phyloP scores from a whole-genome alignment of 2,329 filamentous ascomycete genomes.

The Hortaea werneckii region DNA sequence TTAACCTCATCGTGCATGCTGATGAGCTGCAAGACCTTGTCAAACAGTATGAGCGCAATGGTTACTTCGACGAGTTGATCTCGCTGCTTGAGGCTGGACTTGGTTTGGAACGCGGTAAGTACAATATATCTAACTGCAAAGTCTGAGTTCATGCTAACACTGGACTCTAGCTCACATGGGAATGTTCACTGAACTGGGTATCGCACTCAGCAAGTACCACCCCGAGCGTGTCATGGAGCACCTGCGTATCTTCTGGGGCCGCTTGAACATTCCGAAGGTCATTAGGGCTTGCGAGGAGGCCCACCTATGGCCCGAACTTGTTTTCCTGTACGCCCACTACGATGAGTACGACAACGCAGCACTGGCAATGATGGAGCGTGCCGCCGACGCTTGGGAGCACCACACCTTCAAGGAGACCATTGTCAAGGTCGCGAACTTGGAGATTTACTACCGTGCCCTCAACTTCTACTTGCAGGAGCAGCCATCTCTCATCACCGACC shows the following conservation, averaged over 20 bases:
- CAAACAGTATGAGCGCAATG: conserved; percentile 91
- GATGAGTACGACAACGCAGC: conserved; percentile 98
- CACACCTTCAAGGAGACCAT: conserved; percentile 99
- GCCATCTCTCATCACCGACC: conserved; percentile 87
- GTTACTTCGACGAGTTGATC: conserved; percentile 98
- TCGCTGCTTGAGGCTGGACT: conserved; percentile 87
- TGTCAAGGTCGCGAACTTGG: conserved; percentile 93
- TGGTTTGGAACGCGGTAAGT: conserved; percentile 57
- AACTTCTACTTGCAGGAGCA: conserved; percentile 98
- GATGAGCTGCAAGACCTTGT: conserved; percentile 89
- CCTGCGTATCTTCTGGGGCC: conserved; percentile 92
- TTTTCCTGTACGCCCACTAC: conserved; percentile 97
- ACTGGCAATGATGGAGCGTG: conserved; percentile 93
- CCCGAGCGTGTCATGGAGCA: conserved; percentile 97
- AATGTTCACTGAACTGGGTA: conserved; percentile 89
- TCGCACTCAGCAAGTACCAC: conserved; percentile 88
- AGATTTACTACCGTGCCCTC: conserved; percentile 96
- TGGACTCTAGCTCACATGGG: conserved; percentile 68
- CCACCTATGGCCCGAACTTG: conserved; percentile 91
- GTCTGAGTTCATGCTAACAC: not conserved
- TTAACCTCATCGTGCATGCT: conserved; percentile 94
- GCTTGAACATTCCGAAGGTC: conserved; percentile 97
- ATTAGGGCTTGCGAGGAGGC: conserved; percentile 88
- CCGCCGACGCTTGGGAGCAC: conserved; percentile 97
- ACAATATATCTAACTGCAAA: not conserved